These are phyloP conservation scores for grape (Vitis vinifera) DNA, from an alignment of 164 flowering plant species.

Conservation along the genomic window DNA sequence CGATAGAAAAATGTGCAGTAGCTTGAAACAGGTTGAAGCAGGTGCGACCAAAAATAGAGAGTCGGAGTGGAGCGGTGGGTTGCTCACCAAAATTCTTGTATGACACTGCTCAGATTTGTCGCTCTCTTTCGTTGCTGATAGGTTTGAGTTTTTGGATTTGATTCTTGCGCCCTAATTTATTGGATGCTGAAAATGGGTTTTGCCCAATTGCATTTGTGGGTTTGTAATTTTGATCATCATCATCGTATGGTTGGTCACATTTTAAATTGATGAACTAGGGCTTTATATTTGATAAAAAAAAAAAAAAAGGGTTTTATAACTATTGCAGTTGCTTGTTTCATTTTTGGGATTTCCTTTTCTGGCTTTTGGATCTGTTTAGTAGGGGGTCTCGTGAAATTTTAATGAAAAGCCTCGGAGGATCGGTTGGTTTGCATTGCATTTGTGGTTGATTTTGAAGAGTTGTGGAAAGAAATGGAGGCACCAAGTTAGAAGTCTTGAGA, in stretches of 20 bases:
- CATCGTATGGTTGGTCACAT: too few species aligned
- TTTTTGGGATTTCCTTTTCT: too few species aligned
- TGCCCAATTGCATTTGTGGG: not conserved
- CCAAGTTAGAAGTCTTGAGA: conserved; percentile 55
- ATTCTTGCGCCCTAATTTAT: too few species aligned
- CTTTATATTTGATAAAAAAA: too few species aligned
- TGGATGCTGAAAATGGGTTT: not conserved
- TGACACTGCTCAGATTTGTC: conserved; percentile 85
- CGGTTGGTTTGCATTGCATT: not conserved
- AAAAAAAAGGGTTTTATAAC: too few species aligned
- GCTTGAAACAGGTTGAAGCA: too few species aligned
- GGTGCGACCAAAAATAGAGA: too few species aligned
- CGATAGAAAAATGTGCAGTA: too few species aligned
- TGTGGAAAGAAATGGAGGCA: conserved; percentile 33
- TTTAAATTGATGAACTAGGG: too few species aligned
- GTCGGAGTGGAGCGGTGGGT: conserved; percentile 47
- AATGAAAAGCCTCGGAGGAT: not conserved
- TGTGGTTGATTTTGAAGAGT: conserved; percentile 1
- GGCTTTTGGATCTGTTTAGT: too few species aligned
- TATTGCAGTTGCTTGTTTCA: too few species aligned
- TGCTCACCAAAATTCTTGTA: conserved; percentile 50
- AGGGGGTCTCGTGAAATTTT: too few species aligned
- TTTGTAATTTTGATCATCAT: not conserved
- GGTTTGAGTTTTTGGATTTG: conserved; percentile 4
- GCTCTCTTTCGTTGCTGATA: conserved; percentile 53